Evolutionary conservation across 2,329 filamentous ascomycete species (phyloP).

Genomic region (Trichoderma hamatum): DNA sequence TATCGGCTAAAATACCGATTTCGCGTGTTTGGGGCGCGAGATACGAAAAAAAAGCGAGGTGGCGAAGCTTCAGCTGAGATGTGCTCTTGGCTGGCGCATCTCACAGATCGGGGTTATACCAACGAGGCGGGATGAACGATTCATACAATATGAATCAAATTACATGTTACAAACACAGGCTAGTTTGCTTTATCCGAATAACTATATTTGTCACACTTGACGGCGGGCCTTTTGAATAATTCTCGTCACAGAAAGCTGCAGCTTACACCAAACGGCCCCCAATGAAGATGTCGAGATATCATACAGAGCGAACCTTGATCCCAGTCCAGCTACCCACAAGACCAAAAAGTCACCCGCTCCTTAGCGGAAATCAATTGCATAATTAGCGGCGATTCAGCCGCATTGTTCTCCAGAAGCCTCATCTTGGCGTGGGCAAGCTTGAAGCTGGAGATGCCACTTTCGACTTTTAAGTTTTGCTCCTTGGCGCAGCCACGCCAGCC

Average conservation of each 20-base stretch:
- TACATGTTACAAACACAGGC: not conserved
- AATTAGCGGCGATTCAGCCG: not conserved
- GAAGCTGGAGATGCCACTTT: conserved; percentile 6
- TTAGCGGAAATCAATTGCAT: not conserved
- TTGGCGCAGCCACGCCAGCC: conserved; percentile 1
- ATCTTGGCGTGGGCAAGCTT: not conserved
- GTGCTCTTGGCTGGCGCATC: not conserved
- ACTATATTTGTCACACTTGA: not conserved
- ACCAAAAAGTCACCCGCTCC: not conserved
- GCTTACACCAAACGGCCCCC: not conserved
- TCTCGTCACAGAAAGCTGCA: not conserved
- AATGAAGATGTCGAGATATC: not conserved
- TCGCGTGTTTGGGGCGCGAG: too few relatives aligned
- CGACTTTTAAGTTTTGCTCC: not conserved
- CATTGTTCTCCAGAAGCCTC: not conserved
- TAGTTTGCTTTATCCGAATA: not conserved
- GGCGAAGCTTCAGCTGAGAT: not conserved
- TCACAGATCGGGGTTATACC: not conserved
- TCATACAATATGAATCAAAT: not conserved
- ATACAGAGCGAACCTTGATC: not conserved
- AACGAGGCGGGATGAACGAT: not conserved
- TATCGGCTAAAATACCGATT: not conserved
- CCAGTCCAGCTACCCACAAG: not conserved
- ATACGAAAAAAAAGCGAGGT: not conserved
- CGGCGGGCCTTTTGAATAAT: not conserved